Conservation (phyloP, 371 early-diverging fungal species). For the Massospora cicadina region DNA sequence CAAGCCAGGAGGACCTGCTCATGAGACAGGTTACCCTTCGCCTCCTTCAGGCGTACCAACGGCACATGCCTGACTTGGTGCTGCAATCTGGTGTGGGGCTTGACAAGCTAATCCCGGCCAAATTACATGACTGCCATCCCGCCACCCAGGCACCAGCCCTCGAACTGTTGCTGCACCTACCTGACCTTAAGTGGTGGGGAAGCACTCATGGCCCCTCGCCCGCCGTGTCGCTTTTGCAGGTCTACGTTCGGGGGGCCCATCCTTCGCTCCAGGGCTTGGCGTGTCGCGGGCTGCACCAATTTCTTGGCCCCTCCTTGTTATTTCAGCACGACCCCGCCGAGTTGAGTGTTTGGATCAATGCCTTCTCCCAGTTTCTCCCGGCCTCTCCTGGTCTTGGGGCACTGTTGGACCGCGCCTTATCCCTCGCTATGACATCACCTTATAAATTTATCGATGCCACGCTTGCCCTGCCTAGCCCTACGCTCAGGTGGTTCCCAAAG, state of each 20-base stretch:
- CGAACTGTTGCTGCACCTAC: slow-evolving; percentile 34
- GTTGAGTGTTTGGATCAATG: not conserved
- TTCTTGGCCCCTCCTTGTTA: not conserved
- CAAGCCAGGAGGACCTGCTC: slow-evolving; percentile 23
- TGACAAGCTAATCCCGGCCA: slow-evolving; percentile 45
- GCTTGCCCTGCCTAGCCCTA: not conserved
- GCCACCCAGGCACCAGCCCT: slow-evolving; percentile 37
- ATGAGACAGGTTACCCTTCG: slow-evolving; percentile 31
- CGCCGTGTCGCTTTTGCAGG: not conserved
- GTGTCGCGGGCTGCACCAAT: not conserved
- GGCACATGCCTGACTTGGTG: slow-evolving; percentile 37
- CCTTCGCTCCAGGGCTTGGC: not conserved
- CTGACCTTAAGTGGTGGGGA: slow-evolving; percentile 53
- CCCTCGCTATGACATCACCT: not conserved
- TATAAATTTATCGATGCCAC: not conserved
- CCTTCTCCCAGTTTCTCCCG: not conserved
- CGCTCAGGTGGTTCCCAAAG: not conserved
- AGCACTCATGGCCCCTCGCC: slow-evolving; percentile 16
- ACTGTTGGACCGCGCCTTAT: not conserved
- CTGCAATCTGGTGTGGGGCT: slow-evolving; percentile 52
- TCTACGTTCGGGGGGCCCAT: not conserved
- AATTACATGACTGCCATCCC: slow-evolving; percentile 30
- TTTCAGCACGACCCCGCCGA: not conserved
- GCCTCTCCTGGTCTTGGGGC: not conserved
- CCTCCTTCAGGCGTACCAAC: slow-evolving; percentile 44